Conservation (phyloP, 2,329 filamentous ascomycete species). For the Neophaeococcomyces mojaviensis region DNA sequence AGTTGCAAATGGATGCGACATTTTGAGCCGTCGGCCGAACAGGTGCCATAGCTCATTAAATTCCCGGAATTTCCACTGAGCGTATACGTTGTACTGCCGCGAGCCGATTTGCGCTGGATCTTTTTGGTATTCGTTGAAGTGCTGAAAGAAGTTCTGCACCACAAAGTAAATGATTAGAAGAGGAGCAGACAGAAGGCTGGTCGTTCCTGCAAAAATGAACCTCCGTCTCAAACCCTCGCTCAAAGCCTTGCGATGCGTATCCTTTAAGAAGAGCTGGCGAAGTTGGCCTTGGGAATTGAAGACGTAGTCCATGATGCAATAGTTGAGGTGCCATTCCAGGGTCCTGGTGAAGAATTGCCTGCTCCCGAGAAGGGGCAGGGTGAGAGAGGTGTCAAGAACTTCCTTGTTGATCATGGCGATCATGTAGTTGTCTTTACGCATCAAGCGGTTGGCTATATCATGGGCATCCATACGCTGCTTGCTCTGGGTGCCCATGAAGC, state of each 20-base stretch:
- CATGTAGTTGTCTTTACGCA: constrained; percentile 94
- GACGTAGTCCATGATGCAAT: constrained; percentile 85
- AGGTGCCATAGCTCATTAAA: constrained; percentile 95
- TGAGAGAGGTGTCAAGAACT: constrained; percentile 76
- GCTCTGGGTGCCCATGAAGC: constrained; percentile 69
- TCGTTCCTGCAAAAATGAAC: constrained; percentile 73
- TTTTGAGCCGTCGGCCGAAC: constrained; percentile 80
- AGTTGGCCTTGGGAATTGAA: constrained; percentile 88
- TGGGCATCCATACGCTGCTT: constrained; percentile 93
- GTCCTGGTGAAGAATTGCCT: constrained; percentile 82
- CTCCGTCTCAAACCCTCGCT: constrained; percentile 70
- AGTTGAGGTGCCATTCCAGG: constrained; percentile 84
- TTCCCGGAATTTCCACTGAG: constrained; percentile 96
- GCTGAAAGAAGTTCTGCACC: constrained; percentile 85
- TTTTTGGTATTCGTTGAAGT: constrained; percentile 96
- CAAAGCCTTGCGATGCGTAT: constrained; percentile 68
- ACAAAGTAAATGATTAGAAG: constrained; percentile 81
- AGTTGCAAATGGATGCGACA: constrained; percentile 89
- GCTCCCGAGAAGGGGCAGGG: constrained; percentile 71
- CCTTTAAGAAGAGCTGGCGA: constrained; percentile 74
- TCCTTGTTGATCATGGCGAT: constrained; percentile 98
- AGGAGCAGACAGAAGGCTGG: constrained; percentile 80
- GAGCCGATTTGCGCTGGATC: constrained; percentile 83
- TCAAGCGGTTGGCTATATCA: constrained; percentile 91
- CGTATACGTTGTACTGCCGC: constrained; percentile 82